Base-by-base conservation (phyloP, 768 basidiomycete species). In the Suillus paluster region DNA sequence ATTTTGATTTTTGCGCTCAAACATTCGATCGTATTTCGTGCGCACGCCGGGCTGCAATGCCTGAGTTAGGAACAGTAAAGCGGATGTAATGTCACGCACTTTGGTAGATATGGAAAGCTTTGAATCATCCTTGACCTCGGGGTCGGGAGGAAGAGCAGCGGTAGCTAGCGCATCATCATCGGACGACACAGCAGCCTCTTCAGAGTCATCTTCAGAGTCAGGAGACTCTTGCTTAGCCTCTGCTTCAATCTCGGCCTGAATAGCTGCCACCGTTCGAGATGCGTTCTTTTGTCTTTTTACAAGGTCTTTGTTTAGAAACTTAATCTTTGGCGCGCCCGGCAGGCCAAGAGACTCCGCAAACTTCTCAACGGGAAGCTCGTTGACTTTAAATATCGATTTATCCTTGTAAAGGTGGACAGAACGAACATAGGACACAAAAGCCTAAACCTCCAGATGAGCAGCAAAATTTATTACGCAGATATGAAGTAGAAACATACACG, bases 1-100 rank as follows among this genome's bases (percentile, higher is more conserved):
- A 65, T 88, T 90, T 73, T 97, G 96, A 72, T 97, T 98, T 74
- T 94, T 97, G 60, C 96, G 87, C 70, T 92, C 91, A 72, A 98
- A 99, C 95, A 99, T 98, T 57, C 94, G 87, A 75, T 98, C 97
- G 74, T 98, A 97, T 77, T 97, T 98, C 3, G 97, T 98, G 56
- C 92, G 86, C 0, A 91, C 88, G 11, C 73, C 71, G 48, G 75
- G 68, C 81, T 81, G 63, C 15, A 56, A 50, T 15, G 54, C 50
- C 21, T 19, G 30, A 19, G 36, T 19, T 34, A 49, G 34, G 27
- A 53, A 42, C 14, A 10, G 19, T n/a, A 23, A 44, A 33, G 14
- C 3, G 33, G 34, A 57, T 41, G 17, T 14, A 44, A 64, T 42
- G 17, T 5, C 19, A 72, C 75, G 27, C 64, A 86, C 86, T 71